A percentile compares a stretch with the other conserved stretches of the same genome.
Conservation (phyloP, 177 flowering plant genomes). For the Vitis hybrid region DNA sequence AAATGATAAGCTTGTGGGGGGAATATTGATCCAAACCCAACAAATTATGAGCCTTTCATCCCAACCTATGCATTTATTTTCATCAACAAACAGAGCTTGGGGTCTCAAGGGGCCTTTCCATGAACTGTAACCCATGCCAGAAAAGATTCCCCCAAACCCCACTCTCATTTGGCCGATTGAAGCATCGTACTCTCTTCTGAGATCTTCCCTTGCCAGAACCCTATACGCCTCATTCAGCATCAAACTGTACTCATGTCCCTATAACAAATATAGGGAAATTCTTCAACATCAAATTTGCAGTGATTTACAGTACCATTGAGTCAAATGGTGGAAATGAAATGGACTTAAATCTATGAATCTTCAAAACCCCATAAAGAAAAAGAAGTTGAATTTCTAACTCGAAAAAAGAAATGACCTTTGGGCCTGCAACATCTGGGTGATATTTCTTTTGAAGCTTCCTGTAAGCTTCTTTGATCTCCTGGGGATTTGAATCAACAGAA, state of each 20-base stretch:
- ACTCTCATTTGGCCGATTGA: slow-evolving; percentile 29
- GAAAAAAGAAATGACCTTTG: slow-evolving; percentile 29
- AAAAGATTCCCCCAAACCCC: slow-evolving; percentile 16
- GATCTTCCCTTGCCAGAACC: slow-evolving; percentile 55
- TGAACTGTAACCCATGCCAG: slow-evolving; percentile 34
- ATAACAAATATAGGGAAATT: slow-evolving; percentile 8
- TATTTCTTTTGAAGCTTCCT: slow-evolving; percentile 67
- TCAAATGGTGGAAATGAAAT: too few relatives aligned
- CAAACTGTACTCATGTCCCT: slow-evolving; percentile 63
- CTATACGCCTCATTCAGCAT: slow-evolving; percentile 63
- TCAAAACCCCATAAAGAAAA: neutral
- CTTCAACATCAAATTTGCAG: neutral
- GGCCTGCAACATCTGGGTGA: slow-evolving; percentile 77
- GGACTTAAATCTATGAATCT: neutral
- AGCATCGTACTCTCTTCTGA: slow-evolving; percentile 58
- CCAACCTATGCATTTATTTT: slow-evolving; percentile 63
- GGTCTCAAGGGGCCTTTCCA: slow-evolving; percentile 71
- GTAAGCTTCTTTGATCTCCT: slow-evolving; percentile 64
- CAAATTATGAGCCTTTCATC: too few relatives aligned
- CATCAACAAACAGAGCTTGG: slow-evolving; percentile 72
- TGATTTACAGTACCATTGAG: too few relatives aligned
- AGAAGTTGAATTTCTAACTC: neutral
- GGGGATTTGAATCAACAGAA: slow-evolving; percentile 37
- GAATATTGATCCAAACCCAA: slow-evolving; percentile 8
- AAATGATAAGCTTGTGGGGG: too few relatives aligned